phyloP scores from a whole-genome alignment of 2,329 filamentous ascomycete species.

The Chalaropsis ovoidea region DNA sequence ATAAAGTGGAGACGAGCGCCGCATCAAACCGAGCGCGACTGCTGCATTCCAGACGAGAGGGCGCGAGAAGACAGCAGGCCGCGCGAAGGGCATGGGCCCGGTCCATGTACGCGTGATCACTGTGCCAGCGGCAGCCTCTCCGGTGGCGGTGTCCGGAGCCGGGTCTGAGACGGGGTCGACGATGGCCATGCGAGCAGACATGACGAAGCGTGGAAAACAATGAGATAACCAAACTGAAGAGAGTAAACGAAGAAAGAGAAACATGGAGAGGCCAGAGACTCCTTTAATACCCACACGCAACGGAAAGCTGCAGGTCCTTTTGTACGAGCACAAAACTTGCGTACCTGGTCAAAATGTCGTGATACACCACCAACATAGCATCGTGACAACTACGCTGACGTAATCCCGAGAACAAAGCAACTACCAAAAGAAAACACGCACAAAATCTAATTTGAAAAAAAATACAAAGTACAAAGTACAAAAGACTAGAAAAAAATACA shows the following conservation, averaged over 20 bases:
- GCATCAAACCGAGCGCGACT: background rate
- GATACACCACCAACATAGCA: no score
- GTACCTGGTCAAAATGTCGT: no score
- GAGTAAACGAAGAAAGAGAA: background rate
- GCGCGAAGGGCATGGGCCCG: background rate
- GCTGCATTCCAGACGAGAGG: background rate
- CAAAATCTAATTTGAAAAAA: no score
- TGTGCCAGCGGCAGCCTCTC: background rate
- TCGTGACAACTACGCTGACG: no score
- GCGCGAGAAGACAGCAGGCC: background rate
- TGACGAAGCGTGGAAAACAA: background rate
- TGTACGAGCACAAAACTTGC: background rate
- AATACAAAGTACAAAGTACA: background rate
- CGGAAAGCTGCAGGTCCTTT: background rate
- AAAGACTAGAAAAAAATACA: background rate
- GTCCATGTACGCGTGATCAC: background rate
- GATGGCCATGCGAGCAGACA: background rate
- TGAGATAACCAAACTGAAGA: background rate
- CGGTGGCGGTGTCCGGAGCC: background rate
- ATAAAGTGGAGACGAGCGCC: background rate
- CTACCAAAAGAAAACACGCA: no score
- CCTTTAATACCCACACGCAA: background rate
- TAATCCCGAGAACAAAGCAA: no score
- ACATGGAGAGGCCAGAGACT: background rate
- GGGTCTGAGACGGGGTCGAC: background rate